Base-by-base conservation (phyloP, 75 land plant genomes). In the Cryptomeria japonica region DNA sequence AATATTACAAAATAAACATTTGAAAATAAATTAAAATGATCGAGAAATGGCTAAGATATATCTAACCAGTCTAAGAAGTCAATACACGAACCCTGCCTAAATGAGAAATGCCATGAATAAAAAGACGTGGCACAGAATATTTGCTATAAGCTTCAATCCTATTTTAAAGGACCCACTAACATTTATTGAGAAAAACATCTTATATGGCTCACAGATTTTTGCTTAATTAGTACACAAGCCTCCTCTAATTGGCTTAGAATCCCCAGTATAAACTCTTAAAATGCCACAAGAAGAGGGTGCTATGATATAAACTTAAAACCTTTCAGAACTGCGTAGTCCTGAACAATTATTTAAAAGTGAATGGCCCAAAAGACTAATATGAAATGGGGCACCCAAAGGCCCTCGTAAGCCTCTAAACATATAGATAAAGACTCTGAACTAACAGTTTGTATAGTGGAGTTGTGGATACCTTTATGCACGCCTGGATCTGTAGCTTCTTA, bases 401-500 rank as follows among this genome's bases (percentile, higher is more conserved):
- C 70, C 28, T 64, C 22, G 4, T 25, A 64, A 64, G 70, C 70
- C 70, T 64, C 22, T 64, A 6, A 64, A 64, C n/a, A 64, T 22
- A 64, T 64, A 64, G n/a, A 64, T 64, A 51, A 25, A 64, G 34
- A 49, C 51, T 49, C 77, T 75, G 37, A 75, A 75, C 37, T 32
- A 75, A 34, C 14, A 75, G 13, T 34, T 75, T 32, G 37, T 75
- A 75, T 34, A 12, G 76, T 31, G 37, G 77, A 75, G 77, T 34
- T 75, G 34, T 25, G 12, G 16, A 12, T 25, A 75, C n/a, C 34
- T 34, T 75, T 34, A 13, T 75, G 34, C 37, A 75, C 77, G 32
- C 34, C 77, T 75, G 38, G 37, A 34, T 75, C 77, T 34, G 37
- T 75, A 75, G 77, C n/a, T 75, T 75, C 77, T 75, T 75, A 75